These are phyloP conservation scores for Dendryphion nanum DNA, from an alignment of 2,329 filamentous ascomycete genomes.

Conservation along the genomic window DNA sequence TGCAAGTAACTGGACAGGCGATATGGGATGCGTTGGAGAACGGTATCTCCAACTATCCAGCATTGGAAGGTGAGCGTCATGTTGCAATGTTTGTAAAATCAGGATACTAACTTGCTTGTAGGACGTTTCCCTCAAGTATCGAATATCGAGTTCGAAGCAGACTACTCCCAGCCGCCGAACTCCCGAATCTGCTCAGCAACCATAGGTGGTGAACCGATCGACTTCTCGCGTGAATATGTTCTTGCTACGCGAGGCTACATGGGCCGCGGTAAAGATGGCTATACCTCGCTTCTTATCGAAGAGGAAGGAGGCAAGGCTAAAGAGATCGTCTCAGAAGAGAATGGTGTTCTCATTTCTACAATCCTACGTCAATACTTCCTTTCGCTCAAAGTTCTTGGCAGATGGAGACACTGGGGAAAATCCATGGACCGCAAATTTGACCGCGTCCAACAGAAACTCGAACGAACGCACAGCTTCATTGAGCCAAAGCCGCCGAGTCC, in stretches of 20 bases:
- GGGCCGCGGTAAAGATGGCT: conserved; percentile 85
- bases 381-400: conserved; percentile 75
- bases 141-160: conserved; percentile 74
- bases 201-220: conserved; percentile 61
- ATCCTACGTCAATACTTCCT: conserved; percentile 91
- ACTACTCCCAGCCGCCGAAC: conserved; percentile 60
- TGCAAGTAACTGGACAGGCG: conserved; percentile 68
- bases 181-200: conserved; percentile 63
- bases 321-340: conserved; percentile 81
- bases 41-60: conserved; percentile 74
- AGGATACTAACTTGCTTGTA: too few relatives aligned
- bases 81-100: neutral
- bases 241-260: conserved; percentile 86
- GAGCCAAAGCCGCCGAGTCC: conserved; percentile 21
- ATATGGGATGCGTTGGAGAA: conserved; percentile 84
- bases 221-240: conserved; percentile 64
- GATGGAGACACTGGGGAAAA: conserved; percentile 71
- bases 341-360: conserved; percentile 80
- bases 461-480: conserved; percentile 52
- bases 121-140: conserved; percentile 80
- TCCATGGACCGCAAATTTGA: conserved; percentile 65
- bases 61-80: conserved; percentile 62
- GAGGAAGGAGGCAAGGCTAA: conserved; percentile 74
- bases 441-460: conserved; percentile 61
- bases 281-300: conserved; percentile 69